These are phyloP conservation scores for Apiotrichum mycotoxinovorans DNA, from an alignment of 1,284 basidiomycete genomes.

Conservation along the genomic window DNA sequence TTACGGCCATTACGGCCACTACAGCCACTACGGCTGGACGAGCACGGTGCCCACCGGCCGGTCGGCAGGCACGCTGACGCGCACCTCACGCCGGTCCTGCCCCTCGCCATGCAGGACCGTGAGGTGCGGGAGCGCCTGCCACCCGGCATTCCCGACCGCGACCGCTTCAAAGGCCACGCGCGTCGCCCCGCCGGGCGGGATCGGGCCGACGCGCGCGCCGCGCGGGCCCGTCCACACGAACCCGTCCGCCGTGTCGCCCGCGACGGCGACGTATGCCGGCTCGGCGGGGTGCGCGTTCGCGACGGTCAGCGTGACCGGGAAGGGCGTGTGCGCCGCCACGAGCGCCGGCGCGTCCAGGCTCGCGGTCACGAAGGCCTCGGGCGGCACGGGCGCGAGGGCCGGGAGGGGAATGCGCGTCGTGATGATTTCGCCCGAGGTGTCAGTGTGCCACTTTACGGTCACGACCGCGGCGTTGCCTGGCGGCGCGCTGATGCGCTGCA, in stretches of 20 bases:
- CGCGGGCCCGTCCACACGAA: conserved; percentile 45
- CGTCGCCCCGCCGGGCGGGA: conserved; percentile 22
- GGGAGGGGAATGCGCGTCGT: conserved; percentile 25
- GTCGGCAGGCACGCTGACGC: conserved; percentile 16
- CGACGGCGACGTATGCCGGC: conserved; percentile 25
- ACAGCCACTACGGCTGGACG: conserved; percentile 8
- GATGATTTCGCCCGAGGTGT: neutral
- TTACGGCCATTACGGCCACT: too few species aligned
- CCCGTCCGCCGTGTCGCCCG: conserved; percentile 38
- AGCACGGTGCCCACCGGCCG: conserved; percentile 11
- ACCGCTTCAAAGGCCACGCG: conserved; percentile 28
- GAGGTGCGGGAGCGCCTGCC: conserved; percentile 34
- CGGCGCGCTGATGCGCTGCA: neutral
- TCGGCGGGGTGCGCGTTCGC: conserved; percentile 40
- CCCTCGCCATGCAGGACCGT: conserved; percentile 35
- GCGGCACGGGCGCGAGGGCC: conserved; percentile 23
- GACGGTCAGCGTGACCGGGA: conserved; percentile 32
- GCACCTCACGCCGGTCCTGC: conserved; percentile 32
- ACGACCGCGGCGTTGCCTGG: conserved; percentile 1
- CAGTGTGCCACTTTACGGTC: conserved; percentile 13
- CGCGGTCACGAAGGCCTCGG: conserved; percentile 36
- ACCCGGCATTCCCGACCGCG: conserved; percentile 30
- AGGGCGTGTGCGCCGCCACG: conserved; percentile 28
- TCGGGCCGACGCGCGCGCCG: conserved; percentile 21
- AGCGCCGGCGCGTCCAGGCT: conserved; percentile 18